phyloP scores from a whole-genome alignment of 768 basidiomycete species.

The Boletus insuetus region DNA sequence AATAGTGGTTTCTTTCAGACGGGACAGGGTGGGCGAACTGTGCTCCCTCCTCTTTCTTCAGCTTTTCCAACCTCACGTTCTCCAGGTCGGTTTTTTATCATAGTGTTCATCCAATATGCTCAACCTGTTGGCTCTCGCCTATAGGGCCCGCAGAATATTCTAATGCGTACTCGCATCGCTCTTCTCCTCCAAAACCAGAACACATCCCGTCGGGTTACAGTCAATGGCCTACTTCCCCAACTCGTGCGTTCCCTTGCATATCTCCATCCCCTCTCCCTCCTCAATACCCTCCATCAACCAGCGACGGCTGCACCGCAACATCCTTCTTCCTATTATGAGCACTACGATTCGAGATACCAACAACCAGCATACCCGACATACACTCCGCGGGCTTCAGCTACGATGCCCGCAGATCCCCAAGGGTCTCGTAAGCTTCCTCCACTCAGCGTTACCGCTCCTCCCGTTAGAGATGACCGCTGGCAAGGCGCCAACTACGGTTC shows the following conservation, averaged over 20 bases:
- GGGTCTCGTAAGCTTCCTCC: constrained; percentile 62
- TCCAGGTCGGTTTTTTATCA: constrained; percentile 77
- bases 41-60: constrained; percentile 82
- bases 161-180: constrained; percentile 61
- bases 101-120: constrained; percentile 54
- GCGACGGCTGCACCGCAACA: constrained; percentile 46
- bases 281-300: constrained; percentile 8
- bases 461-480: constrained; percentile 51
- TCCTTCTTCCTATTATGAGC: constrained; percentile 51
- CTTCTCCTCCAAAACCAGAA: constrained; percentile 59
- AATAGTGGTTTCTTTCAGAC: constrained; percentile 66
- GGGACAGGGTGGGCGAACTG: constrained; percentile 87
- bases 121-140: constrained; percentile 53
- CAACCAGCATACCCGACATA: constrained; percentile 43
- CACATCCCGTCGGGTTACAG: constrained; percentile 49
- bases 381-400: constrained; percentile 47
- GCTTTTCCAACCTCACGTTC: constrained; percentile 86
- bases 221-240: constrained; percentile 37
- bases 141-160: constrained; percentile 59
- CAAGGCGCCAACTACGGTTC: constrained; percentile 39
- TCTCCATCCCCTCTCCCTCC: background rate
- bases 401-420: constrained; percentile 44
- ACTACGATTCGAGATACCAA: constrained; percentile 50
- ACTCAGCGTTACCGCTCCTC: constrained; percentile 40
- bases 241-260: constrained; percentile 33